A percentile compares a stretch with the other conserved stretches of the same genome.
Evolutionary conservation across 2,329 filamentous ascomycete species (phyloP).

Genomic region (Nothopassalora personata): DNA sequence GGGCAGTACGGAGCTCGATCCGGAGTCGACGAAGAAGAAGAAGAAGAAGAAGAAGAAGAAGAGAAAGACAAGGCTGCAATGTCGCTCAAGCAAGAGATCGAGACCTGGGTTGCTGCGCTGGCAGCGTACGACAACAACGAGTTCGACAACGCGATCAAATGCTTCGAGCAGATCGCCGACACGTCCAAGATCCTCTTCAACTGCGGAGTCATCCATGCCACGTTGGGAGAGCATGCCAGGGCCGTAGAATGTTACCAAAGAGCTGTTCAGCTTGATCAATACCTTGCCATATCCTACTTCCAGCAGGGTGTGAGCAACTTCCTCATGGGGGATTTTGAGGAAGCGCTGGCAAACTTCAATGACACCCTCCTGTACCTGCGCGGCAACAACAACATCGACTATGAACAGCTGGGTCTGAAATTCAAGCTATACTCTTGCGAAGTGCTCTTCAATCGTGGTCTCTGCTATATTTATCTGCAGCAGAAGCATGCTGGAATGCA

Average conservation of each 20-base stretch:
- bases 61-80: constrained; percentile 32
- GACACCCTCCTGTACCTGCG: constrained; percentile 90
- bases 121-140: constrained; percentile 94
- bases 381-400: constrained; percentile 96
- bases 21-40: constrained; percentile 2
- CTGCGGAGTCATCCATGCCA: constrained; percentile 95
- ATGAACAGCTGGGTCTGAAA: constrained; percentile 87
- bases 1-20: constrained; percentile 13
- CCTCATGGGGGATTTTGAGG: constrained; percentile 91
- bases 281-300: constrained; percentile 95
- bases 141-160: constrained; percentile 79
- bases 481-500: constrained; percentile 86
- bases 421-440: constrained; percentile 98
- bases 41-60: too few relatives aligned
- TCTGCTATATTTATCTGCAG: constrained; percentile 96
- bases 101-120: constrained; percentile 93
- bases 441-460: constrained; percentile 90
- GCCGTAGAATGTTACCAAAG: constrained; percentile 94
- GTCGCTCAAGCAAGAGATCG: constrained; percentile 74
- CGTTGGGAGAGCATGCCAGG: constrained; percentile 89
- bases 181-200: constrained; percentile 99
- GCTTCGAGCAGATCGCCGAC: constrained; percentile 83
- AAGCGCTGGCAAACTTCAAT: constrained; percentile 97
- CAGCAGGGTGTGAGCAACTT: constrained; percentile 99
- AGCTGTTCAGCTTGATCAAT: constrained; percentile 84